A percentile compares a stretch with the other conserved stretches of the same genome.
Conservation (phyloP, 179 eudicot genomes). For the Spinacia oleracea region DNA sequence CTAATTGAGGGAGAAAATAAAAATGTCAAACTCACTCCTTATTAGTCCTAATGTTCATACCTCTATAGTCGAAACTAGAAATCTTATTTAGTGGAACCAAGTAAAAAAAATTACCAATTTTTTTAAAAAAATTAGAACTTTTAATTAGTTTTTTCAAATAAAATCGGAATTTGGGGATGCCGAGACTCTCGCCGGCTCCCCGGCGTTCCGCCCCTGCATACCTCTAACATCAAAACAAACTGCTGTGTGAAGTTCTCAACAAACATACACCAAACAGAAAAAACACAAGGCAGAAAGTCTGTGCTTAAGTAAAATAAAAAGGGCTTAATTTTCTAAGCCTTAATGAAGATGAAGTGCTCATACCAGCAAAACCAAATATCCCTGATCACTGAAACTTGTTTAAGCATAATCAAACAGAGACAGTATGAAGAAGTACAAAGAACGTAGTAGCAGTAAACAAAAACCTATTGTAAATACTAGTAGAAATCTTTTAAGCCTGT, state of each 20-base stretch:
- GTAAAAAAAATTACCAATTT: too few relatives aligned
- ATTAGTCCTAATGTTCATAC: slow-evolving; percentile 3
- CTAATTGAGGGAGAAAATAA: neutral
- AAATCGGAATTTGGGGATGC: too few relatives aligned
- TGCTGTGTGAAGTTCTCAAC: neutral
- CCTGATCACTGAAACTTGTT: neutral
- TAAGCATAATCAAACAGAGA: neutral
- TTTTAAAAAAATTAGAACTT: too few relatives aligned
- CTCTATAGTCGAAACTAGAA: too few relatives aligned
- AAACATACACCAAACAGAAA: neutral
- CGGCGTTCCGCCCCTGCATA: too few relatives aligned
- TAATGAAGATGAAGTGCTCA: neutral
- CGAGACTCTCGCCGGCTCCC: too few relatives aligned
- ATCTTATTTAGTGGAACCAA: too few relatives aligned
- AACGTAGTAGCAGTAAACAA: neutral
- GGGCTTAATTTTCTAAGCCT: neutral
- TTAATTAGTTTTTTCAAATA: too few relatives aligned
- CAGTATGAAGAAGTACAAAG: too few relatives aligned
- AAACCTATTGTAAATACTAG: too few relatives aligned
- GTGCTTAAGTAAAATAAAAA: neutral
- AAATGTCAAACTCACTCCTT: neutral
- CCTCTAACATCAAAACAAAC: neutral
- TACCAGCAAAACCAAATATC: neutral
- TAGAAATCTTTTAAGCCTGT: too few relatives aligned
- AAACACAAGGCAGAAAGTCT: neutral